Evolutionary conservation across 306 rosid genomes (phyloP).

Genomic region (Amphicarpaea edgeworthii): DNA sequence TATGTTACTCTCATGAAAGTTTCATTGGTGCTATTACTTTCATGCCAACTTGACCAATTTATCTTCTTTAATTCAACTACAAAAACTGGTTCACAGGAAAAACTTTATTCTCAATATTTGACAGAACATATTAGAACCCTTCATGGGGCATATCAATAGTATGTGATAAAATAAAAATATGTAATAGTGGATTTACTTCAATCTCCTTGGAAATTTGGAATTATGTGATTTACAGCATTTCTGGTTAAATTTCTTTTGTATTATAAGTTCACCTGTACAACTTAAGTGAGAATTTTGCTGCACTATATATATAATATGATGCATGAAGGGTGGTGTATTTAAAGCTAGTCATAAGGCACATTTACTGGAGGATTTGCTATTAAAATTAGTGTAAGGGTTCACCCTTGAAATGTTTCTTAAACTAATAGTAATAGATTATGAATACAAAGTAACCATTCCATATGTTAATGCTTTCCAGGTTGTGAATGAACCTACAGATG

Average conservation of each 20-base stretch:
- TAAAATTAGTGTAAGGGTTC: conserved; percentile 13
- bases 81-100: background rate
- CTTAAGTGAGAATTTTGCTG: conserved; percentile 9
- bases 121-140: background rate
- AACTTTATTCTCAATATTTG: conserved; percentile 11
- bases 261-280: background rate
- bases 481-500: conserved; percentile 87
- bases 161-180: conserved; percentile 1
- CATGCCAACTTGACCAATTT: background rate
- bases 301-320: background rate
- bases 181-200: background rate
- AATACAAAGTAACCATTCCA: conserved; percentile 31
- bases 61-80: conserved; percentile 7
- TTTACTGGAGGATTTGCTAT: background rate
- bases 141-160: conserved; percentile 19
- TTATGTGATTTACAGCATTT: background rate
- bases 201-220: conserved; percentile 16
- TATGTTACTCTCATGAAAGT: too few relatives aligned
- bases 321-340: conserved; percentile 1
- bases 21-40: conserved; percentile 14
- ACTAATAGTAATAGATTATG: conserved; percentile 2
- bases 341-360: background rate
- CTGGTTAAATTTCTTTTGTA: too few relatives aligned
- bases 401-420: conserved; percentile 26
- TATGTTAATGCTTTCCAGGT: conserved; percentile 64